Base-by-base conservation (phyloP, 805 yeast species). In the Wickerhamiella allomyrinae region DNA sequence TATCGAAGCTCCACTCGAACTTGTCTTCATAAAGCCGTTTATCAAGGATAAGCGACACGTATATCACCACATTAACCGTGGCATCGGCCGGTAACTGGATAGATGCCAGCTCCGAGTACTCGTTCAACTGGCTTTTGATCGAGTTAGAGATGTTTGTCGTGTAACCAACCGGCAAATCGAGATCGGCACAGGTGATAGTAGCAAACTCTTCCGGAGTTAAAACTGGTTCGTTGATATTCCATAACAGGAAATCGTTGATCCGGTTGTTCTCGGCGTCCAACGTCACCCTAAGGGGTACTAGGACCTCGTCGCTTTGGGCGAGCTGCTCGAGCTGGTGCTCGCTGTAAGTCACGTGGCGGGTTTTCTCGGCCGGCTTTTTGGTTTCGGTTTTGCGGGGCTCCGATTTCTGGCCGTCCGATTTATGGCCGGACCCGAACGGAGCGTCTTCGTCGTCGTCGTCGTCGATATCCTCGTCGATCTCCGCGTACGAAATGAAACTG, bases 1-100 rank as follows among this genome's bases (percentile, higher is more conserved):
- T 40, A 9, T 60, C 58, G 34, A 91, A 66, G 55, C 91, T 93
- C 97, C 97, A 89, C 61, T 91, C 97, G 49, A 91, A 79, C 57
- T 81, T 80, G 60, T 91, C 98, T 51, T 86, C 94, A 54, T 77
- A 86, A 34, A 87, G 69, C 51, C 77, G 78, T 56, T 82, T 82
- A 49, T 86, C 85, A 47, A 91, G 64, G 55, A 80, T 84, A 39
- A 91, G 82, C 13, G 89, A 77, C 29, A 91, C 61, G 49, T 85
- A 82, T 27, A 91, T 71, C 3, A 91, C 71, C 1, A 82, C 94
- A 54, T 82, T 91, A 22, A 78, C 62, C 41, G 73, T 77, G 35
- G 70, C 68, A 44, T 77, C 83, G 29, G 62, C 65, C 14, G 94
- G 89, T 21, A 85, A 67, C 41, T 76, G 76, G 24, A 82, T 70